A percentile compares a stretch with the other conserved stretches of the same genome.
Conservation (phyloP, 2,329 filamentous ascomycete species). For the Didymosphaeria variabile region DNA sequence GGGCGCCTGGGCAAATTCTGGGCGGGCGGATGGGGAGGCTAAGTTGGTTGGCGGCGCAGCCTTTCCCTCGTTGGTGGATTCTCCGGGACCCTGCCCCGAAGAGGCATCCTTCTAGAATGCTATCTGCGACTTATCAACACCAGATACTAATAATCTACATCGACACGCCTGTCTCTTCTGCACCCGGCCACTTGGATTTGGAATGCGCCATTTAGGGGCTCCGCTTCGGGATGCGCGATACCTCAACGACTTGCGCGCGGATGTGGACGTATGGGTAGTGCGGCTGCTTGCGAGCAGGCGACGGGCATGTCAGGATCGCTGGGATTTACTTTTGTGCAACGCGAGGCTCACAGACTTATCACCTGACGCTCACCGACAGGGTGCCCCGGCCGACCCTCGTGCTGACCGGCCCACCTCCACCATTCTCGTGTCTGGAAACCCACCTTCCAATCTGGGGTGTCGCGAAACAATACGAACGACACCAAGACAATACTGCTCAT, state of each 20-base stretch:
- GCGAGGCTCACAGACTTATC: neutral
- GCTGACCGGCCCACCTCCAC: slow-evolving; percentile 14
- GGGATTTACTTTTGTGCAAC: neutral
- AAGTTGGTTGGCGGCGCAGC: slow-evolving; percentile 16
- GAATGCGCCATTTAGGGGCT: neutral
- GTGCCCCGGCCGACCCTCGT: slow-evolving; percentile 4
- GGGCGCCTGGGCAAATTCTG: slow-evolving; percentile 16
- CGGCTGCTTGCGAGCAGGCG: neutral
- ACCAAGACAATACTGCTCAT: slow-evolving; percentile 5
- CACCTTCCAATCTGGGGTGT: slow-evolving; percentile 15
- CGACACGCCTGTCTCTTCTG: neutral
- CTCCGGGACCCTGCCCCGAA: slow-evolving; percentile 13
- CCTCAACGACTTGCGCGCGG: slow-evolving; percentile 1
- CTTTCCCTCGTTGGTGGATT: slow-evolving; percentile 14
- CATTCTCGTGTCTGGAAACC: slow-evolving; percentile 13
- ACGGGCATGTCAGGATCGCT: neutral
- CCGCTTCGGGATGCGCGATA: neutral
- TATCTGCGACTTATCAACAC: slow-evolving; percentile 3
- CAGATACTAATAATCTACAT: neutral
- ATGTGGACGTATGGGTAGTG: neutral
- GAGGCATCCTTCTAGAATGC: slow-evolving; percentile 27
- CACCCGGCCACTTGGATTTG: neutral
- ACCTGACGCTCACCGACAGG: slow-evolving; percentile 10
- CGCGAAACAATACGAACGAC: slow-evolving; percentile 3
- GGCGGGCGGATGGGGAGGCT: slow-evolving; percentile 13